These are phyloP conservation scores for Penicillium sp. DNA, from an alignment of 2,329 filamentous ascomycete genomes.

Conservation along the genomic window DNA sequence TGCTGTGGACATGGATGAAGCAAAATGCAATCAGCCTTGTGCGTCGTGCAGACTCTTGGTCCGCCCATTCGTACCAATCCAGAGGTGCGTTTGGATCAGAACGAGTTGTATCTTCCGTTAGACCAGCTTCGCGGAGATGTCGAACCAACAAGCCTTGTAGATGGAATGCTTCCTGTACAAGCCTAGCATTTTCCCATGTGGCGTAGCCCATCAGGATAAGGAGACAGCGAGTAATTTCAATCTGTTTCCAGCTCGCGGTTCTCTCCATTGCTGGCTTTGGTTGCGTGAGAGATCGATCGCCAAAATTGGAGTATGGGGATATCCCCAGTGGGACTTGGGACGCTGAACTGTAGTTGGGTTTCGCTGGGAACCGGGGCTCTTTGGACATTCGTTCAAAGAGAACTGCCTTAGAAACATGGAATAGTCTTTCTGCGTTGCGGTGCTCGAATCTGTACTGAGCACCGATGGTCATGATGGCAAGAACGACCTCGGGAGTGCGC, in stretches of 20 bases:
- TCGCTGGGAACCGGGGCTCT: constrained; percentile 18
- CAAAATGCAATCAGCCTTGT: constrained; percentile 40
- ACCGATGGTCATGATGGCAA: constrained; percentile 63
- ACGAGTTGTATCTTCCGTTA: constrained; percentile 26
- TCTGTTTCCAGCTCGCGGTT: constrained; percentile 21
- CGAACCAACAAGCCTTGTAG: constrained; percentile 32
- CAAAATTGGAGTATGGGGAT: constrained; percentile 15
- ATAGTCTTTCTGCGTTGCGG: constrained; percentile 29
- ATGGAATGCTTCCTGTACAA: constrained; percentile 34
- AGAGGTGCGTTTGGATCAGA: constrained; percentile 23
- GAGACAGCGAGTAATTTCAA: constrained; percentile 32
- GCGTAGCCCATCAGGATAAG: constrained; percentile 34
- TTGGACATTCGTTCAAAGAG: constrained; percentile 56
- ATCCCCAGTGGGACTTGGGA: constrained; percentile 19
- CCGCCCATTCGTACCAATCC: constrained; percentile 38
- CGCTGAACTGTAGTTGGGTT: constrained; percentile 12
- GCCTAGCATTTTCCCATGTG: constrained; percentile 32
- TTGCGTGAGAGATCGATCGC: constrained; percentile 10
- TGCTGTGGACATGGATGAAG: constrained; percentile 39
- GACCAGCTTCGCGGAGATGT: constrained; percentile 29
- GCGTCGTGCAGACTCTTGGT: constrained; percentile 35
- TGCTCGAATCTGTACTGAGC: constrained; percentile 50
- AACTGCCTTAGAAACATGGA: constrained; percentile 60
- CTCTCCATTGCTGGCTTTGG: constrained; percentile 13
- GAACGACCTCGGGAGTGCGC: constrained; percentile 63